These are phyloP conservation scores for Nicotiana paniculata DNA, from an alignment of 257 asterid species.

Conservation along the genomic window DNA sequence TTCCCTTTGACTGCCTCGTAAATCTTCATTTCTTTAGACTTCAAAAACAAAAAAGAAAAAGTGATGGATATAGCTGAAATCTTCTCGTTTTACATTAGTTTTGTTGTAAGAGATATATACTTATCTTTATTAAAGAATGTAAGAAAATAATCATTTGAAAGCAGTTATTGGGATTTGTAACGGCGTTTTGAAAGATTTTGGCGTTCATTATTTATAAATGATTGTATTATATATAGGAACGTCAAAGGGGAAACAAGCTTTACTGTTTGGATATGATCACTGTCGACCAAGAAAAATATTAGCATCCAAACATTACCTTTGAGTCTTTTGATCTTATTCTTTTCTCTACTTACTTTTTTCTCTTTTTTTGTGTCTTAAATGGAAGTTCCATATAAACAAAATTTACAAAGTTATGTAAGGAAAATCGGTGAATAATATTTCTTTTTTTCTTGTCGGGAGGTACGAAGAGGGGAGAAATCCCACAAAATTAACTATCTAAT, in stretches of 20 bases:
- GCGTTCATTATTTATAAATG: background rate
- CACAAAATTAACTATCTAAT: too few species aligned
- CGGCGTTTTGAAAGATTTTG: background rate
- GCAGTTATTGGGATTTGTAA: background rate
- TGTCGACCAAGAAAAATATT: background rate
- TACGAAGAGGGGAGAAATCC: too few species aligned
- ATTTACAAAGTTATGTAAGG: too few species aligned
- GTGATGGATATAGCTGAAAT: background rate
- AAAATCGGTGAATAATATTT: too few species aligned
- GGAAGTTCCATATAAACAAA: too few species aligned
- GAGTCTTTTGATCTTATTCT: background rate
- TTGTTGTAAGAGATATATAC: background rate
- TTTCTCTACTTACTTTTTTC: too few species aligned
- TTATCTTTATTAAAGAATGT: background rate
- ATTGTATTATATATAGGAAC: background rate
- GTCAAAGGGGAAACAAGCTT: background rate
- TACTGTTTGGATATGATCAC: background rate
- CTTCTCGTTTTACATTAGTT: conserved; percentile 5
- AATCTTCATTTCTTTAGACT: conserved; percentile 23
- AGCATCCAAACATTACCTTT: background rate
- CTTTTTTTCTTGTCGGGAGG: too few species aligned
- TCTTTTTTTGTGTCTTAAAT: too few species aligned
- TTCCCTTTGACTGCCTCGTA: conserved; percentile 43
- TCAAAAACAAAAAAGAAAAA: background rate
- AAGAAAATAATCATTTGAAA: background rate